Conservation (phyloP, 2,329 filamentous ascomycete species). For the Piedraia hortae region DNA sequence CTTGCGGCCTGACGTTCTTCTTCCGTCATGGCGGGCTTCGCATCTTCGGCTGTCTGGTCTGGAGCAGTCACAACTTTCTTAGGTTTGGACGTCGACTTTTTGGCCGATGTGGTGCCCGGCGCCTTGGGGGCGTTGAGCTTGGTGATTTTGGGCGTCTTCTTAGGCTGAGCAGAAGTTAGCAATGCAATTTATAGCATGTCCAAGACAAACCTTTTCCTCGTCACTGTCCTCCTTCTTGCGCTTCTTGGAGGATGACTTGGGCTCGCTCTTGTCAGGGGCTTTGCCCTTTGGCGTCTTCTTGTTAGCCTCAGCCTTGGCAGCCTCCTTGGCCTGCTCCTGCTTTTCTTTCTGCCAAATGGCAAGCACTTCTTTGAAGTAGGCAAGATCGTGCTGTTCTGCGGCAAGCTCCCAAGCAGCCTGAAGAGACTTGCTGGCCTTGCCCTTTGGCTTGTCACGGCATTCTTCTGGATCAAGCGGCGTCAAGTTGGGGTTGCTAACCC, state of each 20-base stretch:
- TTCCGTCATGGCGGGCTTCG: conserved; percentile 25
- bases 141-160: conserved; percentile 22
- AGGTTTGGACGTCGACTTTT: conserved; percentile 22
- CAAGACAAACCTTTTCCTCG: conserved; percentile 32
- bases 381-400: conserved; percentile 45
- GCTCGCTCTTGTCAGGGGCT: conserved; percentile 16
- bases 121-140: conserved; percentile 21
- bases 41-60: conserved; percentile 28
- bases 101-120: conserved; percentile 11
- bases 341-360: conserved; percentile 27
- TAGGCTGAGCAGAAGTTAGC: conserved; percentile 15
- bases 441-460: conserved; percentile 34
- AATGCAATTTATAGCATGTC: neutral
- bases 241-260: conserved; percentile 39
- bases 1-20: conserved; percentile 28
- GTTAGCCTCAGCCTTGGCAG: conserved; percentile 18
- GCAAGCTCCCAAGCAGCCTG: conserved; percentile 57
- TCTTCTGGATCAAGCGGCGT: conserved; percentile 48
- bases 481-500: conserved; percentile 67
- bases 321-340: conserved; percentile 8
- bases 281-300: conserved; percentile 23
- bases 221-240: conserved; percentile 47
- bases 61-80: conserved; percentile 27
- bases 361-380: conserved; percentile 63
- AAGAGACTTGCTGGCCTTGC: conserved; percentile 55